These are phyloP conservation scores for Tephrocybe sp. DNA, from an alignment of 768 basidiomycete species.

Conservation along the genomic window DNA sequence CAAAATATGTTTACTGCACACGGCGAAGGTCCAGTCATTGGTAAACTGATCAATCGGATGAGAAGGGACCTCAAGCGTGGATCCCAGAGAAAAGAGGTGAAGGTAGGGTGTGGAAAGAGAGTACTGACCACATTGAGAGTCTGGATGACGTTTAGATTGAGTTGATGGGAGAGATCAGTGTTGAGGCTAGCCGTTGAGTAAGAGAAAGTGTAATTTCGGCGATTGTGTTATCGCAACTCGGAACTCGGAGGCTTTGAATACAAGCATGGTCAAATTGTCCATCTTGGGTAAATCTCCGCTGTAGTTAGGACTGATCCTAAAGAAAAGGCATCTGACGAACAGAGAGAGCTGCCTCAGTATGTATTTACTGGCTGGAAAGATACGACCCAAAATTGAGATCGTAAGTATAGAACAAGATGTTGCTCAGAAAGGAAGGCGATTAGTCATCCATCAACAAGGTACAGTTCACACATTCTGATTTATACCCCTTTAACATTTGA, in stretches of 20 bases:
- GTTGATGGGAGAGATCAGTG: too few species aligned
- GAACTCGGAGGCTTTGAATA: neutral
- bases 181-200: too few species aligned
- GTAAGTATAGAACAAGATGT: too few species aligned
- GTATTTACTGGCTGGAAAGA: neutral
- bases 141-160: too few species aligned
- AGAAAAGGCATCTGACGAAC: neutral
- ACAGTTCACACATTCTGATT: neutral
- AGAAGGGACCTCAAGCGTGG: conserved; percentile 7
- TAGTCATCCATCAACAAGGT: conserved; percentile 12
- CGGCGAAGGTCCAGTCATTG: conserved; percentile 21
- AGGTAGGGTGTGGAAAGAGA: neutral
- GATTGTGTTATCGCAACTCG: conserved; percentile 7
- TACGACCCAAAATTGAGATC: neutral
- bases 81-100: neutral
- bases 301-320: neutral
- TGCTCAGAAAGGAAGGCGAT: neutral
- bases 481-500: too few species aligned
- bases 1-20: conserved; percentile 85
- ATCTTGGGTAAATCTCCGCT: neutral
- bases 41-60: conserved; percentile 18
- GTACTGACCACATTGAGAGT: conserved; percentile 17
- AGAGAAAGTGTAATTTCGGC: neutral
- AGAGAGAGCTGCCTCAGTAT: neutral
- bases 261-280: conserved; percentile 3